Evolutionary conservation across 805 yeast genomes (phyloP), one percentile per base, ranked within the genome.

Genomic region (Yarrowia bubula): DNA sequence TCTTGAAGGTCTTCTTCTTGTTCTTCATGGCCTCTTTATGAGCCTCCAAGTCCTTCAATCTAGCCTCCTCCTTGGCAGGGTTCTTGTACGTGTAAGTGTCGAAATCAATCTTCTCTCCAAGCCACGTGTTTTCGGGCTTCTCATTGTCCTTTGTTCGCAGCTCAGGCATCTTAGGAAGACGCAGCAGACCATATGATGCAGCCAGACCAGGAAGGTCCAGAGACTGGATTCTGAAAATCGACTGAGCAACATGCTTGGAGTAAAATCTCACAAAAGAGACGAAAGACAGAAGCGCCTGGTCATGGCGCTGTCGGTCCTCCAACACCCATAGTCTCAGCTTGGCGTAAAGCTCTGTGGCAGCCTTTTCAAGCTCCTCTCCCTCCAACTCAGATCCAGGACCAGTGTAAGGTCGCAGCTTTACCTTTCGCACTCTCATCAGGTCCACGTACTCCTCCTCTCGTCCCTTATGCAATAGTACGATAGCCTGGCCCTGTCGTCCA

Each of bases 151-250:
- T 72, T 17, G 62, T 69, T 22, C 86, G 82, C 37, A 85, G 77
- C 73, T 95, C 99, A 0, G 99, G 99, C 98, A 96, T 95, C 70
- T 86, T 85, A 8, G 99, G 99, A 66, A 93, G 76, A 69, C 97
- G 81, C 47, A 90, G 75, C 1, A 95, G 75, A 1, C 97, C 96
- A 74, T 89, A 92, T 78, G 89, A 80, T 68, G 79, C 82, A 0
- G 95, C 96, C 8, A 89, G 68, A 0, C 87, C 88, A 31, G 86
- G 73, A 70, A 88, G 88, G 73, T 93, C 96, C 65, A 95, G 76
- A 8, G 84, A 76, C 60, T 83, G 83, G 28, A 90, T 70, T 68
- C 98, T 80, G 78, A 95, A 95, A 15, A 95, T 93, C 0, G 98
- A 92, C 5, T 87, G 79, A 0, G 97, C 96, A 11, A 88, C 76